phyloP scores from a whole-genome alignment of 331 rosid species.

The Quercus lobata region DNA sequence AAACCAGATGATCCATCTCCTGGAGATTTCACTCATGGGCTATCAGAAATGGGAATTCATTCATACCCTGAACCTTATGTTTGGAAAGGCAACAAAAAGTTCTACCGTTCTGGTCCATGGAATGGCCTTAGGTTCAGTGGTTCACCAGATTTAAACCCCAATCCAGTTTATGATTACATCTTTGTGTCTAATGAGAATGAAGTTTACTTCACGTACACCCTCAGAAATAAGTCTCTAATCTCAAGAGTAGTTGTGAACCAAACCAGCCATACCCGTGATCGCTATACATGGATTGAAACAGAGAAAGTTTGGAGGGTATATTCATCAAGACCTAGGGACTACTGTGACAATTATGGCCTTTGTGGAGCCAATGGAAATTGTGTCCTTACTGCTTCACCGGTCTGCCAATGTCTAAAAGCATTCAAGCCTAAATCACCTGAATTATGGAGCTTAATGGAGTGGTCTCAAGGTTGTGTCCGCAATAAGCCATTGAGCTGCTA shows the following conservation, averaged over 20 bases:
- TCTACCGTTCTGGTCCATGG: constrained; percentile 51
- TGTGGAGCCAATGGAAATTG: constrained; percentile 49
- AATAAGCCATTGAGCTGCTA: constrained; percentile 21
- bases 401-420: constrained; percentile 44
- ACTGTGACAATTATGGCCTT: constrained; percentile 33
- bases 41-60: not conserved
- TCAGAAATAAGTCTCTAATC: constrained; percentile 2
- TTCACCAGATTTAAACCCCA: constrained; percentile 12
- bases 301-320: constrained; percentile 29
- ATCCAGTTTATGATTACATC: constrained; percentile 21
- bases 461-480: constrained; percentile 38
- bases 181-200: constrained; percentile 27
- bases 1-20: constrained; percentile 48
- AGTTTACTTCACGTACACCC: constrained; percentile 30
- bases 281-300: constrained; percentile 26
- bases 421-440: constrained; percentile 24
- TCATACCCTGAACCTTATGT: constrained; percentile 31
- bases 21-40: constrained; percentile 24
- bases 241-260: constrained; percentile 18
- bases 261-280: not conserved
- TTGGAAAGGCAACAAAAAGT: constrained; percentile 19
- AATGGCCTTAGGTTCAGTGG: constrained; percentile 54
- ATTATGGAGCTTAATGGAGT: constrained; percentile 21
- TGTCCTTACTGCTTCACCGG: constrained; percentile 15
- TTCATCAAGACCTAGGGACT: constrained; percentile 27